Evolutionary conservation across 2,329 filamentous ascomycete genomes (phyloP), one percentile per base, ranked within the genome.

Genomic region (Aspergillus hortae): DNA sequence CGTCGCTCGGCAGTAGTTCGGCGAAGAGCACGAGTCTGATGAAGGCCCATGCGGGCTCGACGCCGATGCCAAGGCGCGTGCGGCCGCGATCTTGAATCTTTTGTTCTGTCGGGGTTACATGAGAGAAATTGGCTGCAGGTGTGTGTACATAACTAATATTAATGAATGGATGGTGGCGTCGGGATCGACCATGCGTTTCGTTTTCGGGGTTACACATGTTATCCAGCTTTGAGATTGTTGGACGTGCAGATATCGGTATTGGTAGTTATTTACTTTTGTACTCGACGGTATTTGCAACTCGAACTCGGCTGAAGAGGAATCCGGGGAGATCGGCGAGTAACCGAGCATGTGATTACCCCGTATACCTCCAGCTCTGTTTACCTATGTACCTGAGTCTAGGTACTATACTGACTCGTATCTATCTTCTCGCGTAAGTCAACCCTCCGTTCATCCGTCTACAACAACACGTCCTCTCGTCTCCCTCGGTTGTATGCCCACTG

Each of bases 1-100:
- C 58, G 48, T 53, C 56, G 33, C 42, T 52, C 35, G 56, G 57
- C 25, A 54, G 58, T 42, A 54, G 42, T 41, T 56, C 51, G 15
- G 58, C 59, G 11, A 67, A 63, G 53, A 66, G 60, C 47, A 62
- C 64, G 46, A 67, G 52, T 53, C 55, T 65, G 33, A 52, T 67
- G 44, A 63, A 67, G 55, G 56, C 66, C 19, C 66, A 61, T 48
- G 67, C 69, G n/a, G 69, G 67, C 38, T 69, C 66, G 46, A 71
- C 68, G 1, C 69, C 68, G 32, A 65, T 66, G 54, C 66, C 67
- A 49, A 63, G 63, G 41, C 63, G 67, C 36, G 60, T 71, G 43
- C 67, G 68, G 33, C 57, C 62, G 32, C 58, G 65, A 46, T 47
- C 58, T 47, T 68, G 17, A 15, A 44, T 54, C 41, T 25, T 36